A percentile compares a stretch with the other conserved stretches of the same genome.
phyloP scores from a whole-genome alignment of 352 stramenopile species.

The Aphanomyces euteiches region DNA sequence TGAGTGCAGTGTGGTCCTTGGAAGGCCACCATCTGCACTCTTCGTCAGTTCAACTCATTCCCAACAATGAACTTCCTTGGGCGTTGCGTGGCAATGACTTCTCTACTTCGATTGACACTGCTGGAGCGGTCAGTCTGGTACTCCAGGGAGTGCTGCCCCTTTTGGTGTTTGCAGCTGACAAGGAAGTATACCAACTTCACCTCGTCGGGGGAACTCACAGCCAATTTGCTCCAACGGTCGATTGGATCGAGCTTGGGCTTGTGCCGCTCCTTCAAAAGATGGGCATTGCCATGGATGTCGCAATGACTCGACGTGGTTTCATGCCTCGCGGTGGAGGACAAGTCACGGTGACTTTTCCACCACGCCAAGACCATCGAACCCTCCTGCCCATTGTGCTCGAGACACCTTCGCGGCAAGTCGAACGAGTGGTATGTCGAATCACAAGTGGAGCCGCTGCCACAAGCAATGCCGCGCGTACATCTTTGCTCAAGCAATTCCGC shows the following conservation, averaged over 20 bases:
- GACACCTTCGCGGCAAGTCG: constrained; percentile 35
- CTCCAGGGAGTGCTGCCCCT: constrained; percentile 57
- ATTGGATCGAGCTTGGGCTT: constrained; percentile 58
- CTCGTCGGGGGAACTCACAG: constrained; percentile 59
- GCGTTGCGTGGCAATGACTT: constrained; percentile 35
- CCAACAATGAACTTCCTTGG: constrained; percentile 18
- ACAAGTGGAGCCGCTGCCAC: constrained; percentile 41
- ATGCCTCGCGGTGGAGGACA: constrained; percentile 45
- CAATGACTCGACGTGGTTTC: constrained; percentile 49
- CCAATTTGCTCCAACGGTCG: constrained; percentile 53
- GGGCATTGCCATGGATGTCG: constrained; percentile 38
- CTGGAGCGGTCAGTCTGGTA: constrained; percentile 61
- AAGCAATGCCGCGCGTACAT: constrained; percentile 39
- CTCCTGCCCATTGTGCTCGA: constrained; percentile 43
- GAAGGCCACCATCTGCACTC: constrained; percentile 49
- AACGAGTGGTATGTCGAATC: constrained; percentile 35
- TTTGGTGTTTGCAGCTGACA: constrained; percentile 38
- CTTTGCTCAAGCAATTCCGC: constrained; percentile 42
- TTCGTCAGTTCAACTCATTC: constrained; percentile 44
- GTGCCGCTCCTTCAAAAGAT: constrained; percentile 43
- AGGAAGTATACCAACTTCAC: constrained; percentile 32
- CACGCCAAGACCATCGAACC: neutral
- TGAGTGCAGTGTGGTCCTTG: constrained; percentile 37
- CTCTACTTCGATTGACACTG: constrained; percentile 35
- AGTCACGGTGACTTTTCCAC: constrained; percentile 33